Evolutionary conservation across 2,329 filamentous ascomycete species (phyloP), one percentile per base, ranked within the genome.

Genomic region (Xylaria polymorpha): DNA sequence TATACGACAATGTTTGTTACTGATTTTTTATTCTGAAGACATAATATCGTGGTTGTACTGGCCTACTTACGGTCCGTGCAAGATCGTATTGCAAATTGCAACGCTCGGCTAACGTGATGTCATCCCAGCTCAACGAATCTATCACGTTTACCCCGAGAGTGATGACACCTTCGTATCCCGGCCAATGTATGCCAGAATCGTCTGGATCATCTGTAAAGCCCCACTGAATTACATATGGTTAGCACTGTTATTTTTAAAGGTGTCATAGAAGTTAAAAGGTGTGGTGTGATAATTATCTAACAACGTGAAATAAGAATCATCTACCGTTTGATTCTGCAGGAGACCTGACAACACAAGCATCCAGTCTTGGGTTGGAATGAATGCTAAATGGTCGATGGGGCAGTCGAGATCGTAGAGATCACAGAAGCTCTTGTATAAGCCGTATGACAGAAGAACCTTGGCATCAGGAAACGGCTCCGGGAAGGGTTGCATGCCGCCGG

Each of bases 371-470:
- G 2, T 20, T 50, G 29, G 6, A n/a, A 18, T 0, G 18, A 20
- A 15, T 35, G 58, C 25, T 18, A 15, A 7, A 35, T 20, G 1
- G 20, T 48, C 46, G 12, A 37, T 4, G 15, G 20, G 14, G 18
- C 25, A 55, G 18, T 18, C 18, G 18, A 55, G 32, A 14, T 14
- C 25, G 1, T 53, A 20, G 10, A 32, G 3, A 51, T 46, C 22
- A 22, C 25, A 56, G 12, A 10, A 46, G 8, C 14, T 18, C 37
- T 64, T 64, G 15, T 37, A 46, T 1, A 55, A 22, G 22, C 7
- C 10, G 39, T 62, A 68, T 57, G 57, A 68, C 10, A 62, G 9
- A n/a, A 66, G 57, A 25, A 59, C 57, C 35, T 29, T 57, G 18
- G 41, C 50, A 29, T 22, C 18, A 2, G n/a, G n/a, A 60, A 51